Percentiles rank a stretch among this genome's conserved stretches.
These are phyloP conservation scores for Candida nanaspora DNA, from an alignment of 805 yeast genomes.

Conservation along the genomic window DNA sequence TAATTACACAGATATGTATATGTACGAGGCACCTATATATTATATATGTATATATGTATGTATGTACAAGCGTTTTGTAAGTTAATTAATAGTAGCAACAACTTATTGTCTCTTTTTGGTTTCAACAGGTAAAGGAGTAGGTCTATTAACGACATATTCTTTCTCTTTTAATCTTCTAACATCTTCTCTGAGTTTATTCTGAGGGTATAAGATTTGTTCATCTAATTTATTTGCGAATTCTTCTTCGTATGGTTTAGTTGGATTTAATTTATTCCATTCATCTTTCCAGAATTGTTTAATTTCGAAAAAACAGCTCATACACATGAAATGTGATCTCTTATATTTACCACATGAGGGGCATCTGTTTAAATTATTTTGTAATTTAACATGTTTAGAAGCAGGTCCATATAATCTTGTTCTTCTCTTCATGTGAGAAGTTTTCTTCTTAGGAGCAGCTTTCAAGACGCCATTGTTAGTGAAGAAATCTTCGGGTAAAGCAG, in stretches of 20 bases:
- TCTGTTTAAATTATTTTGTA: slow-evolving; percentile 68
- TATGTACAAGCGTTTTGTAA: no score
- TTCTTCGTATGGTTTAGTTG: slow-evolving; percentile 25
- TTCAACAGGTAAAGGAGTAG: slow-evolving; percentile 48
- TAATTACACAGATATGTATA: no score
- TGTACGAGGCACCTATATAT: no score
- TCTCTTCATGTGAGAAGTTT: slow-evolving; percentile 78
- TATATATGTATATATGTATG: neutral
- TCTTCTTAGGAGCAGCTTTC: slow-evolving; percentile 91
- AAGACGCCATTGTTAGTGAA: slow-evolving; percentile 65
- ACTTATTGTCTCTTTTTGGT: slow-evolving; percentile 12
- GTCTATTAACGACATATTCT: slow-evolving; percentile 49
- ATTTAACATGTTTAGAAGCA: slow-evolving; percentile 73
- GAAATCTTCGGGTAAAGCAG: slow-evolving; percentile 9
- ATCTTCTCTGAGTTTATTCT: slow-evolving; percentile 44
- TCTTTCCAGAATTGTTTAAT: slow-evolving; percentile 65
- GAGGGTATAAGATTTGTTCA: slow-evolving; percentile 65
- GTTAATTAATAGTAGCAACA: no score
- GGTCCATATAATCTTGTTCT: slow-evolving; percentile 80
- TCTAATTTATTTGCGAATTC: slow-evolving; percentile 51
- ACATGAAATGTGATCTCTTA: slow-evolving; percentile 83
- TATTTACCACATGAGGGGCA: slow-evolving; percentile 95
- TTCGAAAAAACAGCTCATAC: slow-evolving; percentile 88
- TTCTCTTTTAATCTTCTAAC: slow-evolving; percentile 43
- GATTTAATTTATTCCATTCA: slow-evolving; percentile 19